A percentile compares a stretch with the other conserved stretches of the same genome.
phyloP scores from a whole-genome alignment of 2,329 filamentous ascomycete genomes.

The Sporothrix protearum region DNA sequence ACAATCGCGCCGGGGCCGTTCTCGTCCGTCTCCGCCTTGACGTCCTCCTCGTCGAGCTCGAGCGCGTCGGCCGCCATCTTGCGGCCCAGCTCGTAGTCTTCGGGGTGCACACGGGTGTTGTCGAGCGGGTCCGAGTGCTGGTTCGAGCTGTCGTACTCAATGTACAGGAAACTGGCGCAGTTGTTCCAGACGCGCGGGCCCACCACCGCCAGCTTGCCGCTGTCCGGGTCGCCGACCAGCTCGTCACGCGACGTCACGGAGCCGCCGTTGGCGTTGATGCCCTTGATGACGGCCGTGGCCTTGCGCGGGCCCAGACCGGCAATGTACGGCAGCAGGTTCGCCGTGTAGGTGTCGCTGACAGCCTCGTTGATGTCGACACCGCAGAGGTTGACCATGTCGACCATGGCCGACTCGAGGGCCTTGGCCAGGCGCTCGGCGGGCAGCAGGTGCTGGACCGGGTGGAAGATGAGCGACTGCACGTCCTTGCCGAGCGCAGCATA shows the following conservation, averaged over 20 bases:
- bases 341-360: constrained; percentile 73
- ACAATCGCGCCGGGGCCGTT: constrained; percentile 88
- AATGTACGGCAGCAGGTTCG: constrained; percentile 85
- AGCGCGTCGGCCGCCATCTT: constrained; percentile 98
- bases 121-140: constrained; percentile 86
- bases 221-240: constrained; percentile 82
- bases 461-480: constrained; percentile 80
- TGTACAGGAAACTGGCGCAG: constrained; percentile 90
- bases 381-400: constrained; percentile 96
- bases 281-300: constrained; percentile 77
- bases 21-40: constrained; percentile 89
- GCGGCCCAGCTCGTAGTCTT: constrained; percentile 95
- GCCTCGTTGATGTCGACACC: constrained; percentile 95
- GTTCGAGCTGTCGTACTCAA: constrained; percentile 81
- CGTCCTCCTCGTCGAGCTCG: constrained; percentile 95
- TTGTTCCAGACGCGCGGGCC: constrained; percentile 93
- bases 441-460: constrained; percentile 83
- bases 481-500: constrained; percentile 91
- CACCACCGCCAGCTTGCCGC: constrained; percentile 72
- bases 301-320: constrained; percentile 91
- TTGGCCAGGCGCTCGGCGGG: constrained; percentile 82
- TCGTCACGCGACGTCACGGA: constrained; percentile 80
- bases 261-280: constrained; percentile 87
- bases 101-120: constrained; percentile 94
- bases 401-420: constrained; percentile 90